Evolutionary conservation across 2,329 filamentous ascomycete genomes (phyloP).

Genomic region (Monilinia laxa): DNA sequence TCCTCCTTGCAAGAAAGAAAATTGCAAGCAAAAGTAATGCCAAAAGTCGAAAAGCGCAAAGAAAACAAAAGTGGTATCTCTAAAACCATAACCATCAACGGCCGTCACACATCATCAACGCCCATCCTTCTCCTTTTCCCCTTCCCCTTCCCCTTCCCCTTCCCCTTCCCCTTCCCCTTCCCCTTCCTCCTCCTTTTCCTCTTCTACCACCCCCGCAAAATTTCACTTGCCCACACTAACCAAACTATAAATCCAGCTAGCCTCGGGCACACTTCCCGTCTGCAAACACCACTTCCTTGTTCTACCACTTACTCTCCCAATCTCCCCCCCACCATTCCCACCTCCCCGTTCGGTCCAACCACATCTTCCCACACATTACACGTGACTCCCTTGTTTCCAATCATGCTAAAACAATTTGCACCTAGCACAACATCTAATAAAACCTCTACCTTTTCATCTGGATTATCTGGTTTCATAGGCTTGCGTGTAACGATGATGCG

Average conservation of each 20-base stretch:
- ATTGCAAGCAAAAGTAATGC: neutral
- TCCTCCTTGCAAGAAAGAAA: conserved; percentile 5
- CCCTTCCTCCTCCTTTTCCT: neutral
- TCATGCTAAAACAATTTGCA: conserved; percentile 32
- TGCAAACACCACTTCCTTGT: conserved; percentile 38
- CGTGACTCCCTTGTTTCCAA: conserved; percentile 33
- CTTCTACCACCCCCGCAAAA: no score
- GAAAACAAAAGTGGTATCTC: conserved; percentile 10
- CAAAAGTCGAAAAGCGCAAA: neutral
- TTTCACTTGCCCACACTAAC: conserved; percentile 22
- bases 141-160: neutral
- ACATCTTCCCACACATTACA: conserved; percentile 38
- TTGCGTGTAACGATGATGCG: conserved; percentile 76
- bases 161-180: neutral
- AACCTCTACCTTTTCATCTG: conserved; percentile 23
- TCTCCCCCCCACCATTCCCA: conserved; percentile 31
- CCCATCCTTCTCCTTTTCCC: neutral
- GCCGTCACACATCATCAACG: neutral
- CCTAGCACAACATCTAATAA: conserved; percentile 34
- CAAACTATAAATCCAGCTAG: conserved; percentile 36
- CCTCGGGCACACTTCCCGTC: conserved; percentile 31
- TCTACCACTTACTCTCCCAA: conserved; percentile 34
- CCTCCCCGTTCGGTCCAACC: conserved; percentile 33
- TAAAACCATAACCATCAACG: neutral
- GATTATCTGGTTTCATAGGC: conserved; percentile 25